Conservation (phyloP, 306 rosid species). For the Acacia confusa region DNA sequence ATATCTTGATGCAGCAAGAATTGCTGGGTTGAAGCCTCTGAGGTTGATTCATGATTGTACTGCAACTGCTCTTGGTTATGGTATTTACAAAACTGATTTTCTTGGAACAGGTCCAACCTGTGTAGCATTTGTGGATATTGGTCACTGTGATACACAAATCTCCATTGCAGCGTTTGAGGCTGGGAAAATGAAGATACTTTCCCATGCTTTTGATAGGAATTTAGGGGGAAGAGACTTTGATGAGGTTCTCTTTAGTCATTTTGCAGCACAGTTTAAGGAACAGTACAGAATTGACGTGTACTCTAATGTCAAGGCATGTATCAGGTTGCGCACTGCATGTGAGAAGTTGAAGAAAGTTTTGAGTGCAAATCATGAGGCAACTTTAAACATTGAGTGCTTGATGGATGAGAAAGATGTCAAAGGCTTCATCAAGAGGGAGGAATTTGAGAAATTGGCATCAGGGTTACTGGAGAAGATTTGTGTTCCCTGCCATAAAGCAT, state of each 20-base stretch:
- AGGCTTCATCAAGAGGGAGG: slow-evolving; percentile 90
- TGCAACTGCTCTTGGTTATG: slow-evolving; percentile 96
- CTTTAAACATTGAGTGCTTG: slow-evolving; percentile 90
- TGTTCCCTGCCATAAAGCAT: slow-evolving; percentile 70
- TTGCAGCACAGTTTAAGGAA: slow-evolving; percentile 73
- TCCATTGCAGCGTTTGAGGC: slow-evolving; percentile 69
- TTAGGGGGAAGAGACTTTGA: slow-evolving; percentile 97
- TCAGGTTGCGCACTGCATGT: slow-evolving; percentile 80
- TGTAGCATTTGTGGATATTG: slow-evolving; percentile 89
- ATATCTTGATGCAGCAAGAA: slow-evolving; percentile 77
- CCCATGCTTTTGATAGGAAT: slow-evolving; percentile 76
- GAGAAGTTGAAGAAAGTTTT: slow-evolving; percentile 94
- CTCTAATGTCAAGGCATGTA: slow-evolving; percentile 75
- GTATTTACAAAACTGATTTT: slow-evolving; percentile 79
- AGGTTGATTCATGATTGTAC: slow-evolving; percentile 94
- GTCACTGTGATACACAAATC: slow-evolving; percentile 94
- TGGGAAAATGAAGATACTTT: slow-evolving; percentile 77
- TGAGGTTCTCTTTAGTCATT: slow-evolving; percentile 80
- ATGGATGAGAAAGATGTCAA: slow-evolving; percentile 99
- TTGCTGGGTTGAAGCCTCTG: slow-evolving; percentile 85
- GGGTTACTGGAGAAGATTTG: slow-evolving; percentile 67
- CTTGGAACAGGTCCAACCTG: slow-evolving; percentile 39
- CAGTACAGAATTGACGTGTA: slow-evolving; percentile 69
- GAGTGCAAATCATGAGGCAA: slow-evolving; percentile 95
- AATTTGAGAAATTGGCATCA: slow-evolving; percentile 77